Evolutionary conservation across 768 basidiomycete species (phyloP).

Genomic region (Pulveroboletus sp.): DNA sequence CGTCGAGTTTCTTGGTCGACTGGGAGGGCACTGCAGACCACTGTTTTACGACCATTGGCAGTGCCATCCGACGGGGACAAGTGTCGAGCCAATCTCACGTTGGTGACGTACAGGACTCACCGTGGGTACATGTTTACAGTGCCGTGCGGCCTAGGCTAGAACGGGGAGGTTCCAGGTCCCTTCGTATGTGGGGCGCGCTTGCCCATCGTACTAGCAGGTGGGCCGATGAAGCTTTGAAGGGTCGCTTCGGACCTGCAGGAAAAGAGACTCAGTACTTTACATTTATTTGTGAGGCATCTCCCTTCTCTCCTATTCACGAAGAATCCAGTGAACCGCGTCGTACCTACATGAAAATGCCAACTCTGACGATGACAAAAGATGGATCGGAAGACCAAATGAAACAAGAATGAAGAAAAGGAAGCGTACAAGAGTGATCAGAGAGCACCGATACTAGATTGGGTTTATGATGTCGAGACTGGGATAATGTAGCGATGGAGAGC

Average conservation of each 20-base stretch:
- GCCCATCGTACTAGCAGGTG: too few relatives aligned
- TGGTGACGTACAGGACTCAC: too few relatives aligned
- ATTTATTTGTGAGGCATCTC: slow-evolving; percentile 7
- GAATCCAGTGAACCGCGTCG: slow-evolving; percentile 13
- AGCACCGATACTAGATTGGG: slow-evolving; percentile 23
- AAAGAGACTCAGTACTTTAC: neutral
- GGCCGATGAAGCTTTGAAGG: too few relatives aligned
- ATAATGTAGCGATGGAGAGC: slow-evolving; percentile 23
- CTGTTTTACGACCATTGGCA: too few relatives aligned
- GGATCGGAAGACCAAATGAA: neutral
- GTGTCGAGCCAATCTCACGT: too few relatives aligned
- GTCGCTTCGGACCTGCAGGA: neutral
- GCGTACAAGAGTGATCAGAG: neutral
- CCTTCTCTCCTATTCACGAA: slow-evolving; percentile 5
- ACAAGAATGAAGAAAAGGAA: neutral
- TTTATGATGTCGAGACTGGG: slow-evolving; percentile 25
- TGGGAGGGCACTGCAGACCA: too few relatives aligned
- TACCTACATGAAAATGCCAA: slow-evolving; percentile 20
- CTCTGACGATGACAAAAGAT: slow-evolving; percentile 10
- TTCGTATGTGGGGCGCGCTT: too few relatives aligned
- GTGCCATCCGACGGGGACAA: too few relatives aligned
- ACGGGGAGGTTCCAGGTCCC: too few relatives aligned
- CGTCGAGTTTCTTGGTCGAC: too few relatives aligned
- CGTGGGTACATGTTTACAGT: too few relatives aligned
- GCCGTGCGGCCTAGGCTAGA: too few relatives aligned